phyloP scores from a whole-genome alignment of 768 basidiomycete genomes.

The Serendipita sp. region DNA sequence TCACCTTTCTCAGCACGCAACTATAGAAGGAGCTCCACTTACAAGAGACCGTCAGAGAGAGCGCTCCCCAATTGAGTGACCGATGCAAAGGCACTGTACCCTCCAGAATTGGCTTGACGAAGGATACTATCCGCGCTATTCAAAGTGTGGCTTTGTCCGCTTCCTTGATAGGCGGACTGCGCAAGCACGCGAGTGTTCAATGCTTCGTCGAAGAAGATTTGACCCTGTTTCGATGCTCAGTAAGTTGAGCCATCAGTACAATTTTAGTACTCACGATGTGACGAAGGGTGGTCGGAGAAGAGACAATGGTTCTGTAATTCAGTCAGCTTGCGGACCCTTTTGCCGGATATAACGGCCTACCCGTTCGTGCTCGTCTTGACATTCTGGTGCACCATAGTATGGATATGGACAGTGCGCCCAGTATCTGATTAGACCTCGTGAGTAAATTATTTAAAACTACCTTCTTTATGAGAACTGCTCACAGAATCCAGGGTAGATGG shows the following conservation, averaged over 20 bases:
- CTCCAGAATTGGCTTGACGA: conserved; percentile 11
- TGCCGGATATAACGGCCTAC: neutral
- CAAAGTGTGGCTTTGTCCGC: conserved; percentile 16
- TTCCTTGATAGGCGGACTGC: conserved; percentile 17
- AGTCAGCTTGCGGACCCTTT: neutral
- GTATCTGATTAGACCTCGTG: conserved; percentile 9
- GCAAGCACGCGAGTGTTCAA: conserved; percentile 19
- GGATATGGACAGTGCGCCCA: conserved; percentile 24
- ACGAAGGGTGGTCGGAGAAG: conserved; percentile 16
- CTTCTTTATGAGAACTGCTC: neutral
- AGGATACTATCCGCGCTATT: conserved; percentile 21
- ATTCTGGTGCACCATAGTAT: conserved; percentile 20
- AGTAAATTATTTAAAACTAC: neutral
- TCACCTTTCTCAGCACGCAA: too few relatives aligned
- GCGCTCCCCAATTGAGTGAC: neutral
- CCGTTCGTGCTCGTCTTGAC: neutral
- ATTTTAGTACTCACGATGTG: conserved; percentile 16
- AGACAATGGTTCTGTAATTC: conserved; percentile 16
- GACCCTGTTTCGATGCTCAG: conserved; percentile 12
- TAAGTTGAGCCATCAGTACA: neutral
- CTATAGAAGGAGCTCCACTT: neutral
- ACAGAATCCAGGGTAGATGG: conserved; percentile 23
- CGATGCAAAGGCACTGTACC: conserved; percentile 16
- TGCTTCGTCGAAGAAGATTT: conserved; percentile 25
- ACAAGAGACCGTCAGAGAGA: neutral